A percentile compares a stretch with the other conserved stretches of the same genome.
phyloP scores from a whole-genome alignment of 305 asterid species.

The Fraxinus platypoda region DNA sequence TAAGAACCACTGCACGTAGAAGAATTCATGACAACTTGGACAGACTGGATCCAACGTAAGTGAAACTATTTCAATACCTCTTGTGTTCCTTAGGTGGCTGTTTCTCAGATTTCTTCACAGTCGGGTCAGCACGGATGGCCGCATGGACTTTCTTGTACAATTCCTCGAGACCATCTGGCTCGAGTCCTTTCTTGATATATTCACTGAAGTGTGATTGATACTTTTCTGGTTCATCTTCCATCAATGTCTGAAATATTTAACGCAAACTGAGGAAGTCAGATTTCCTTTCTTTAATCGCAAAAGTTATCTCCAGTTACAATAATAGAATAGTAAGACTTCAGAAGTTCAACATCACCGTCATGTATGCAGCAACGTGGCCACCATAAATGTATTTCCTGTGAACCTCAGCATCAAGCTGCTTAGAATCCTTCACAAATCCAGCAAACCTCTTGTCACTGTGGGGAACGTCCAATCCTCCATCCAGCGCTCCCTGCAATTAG shows the following conservation, averaged over 20 bases:
- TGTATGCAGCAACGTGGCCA: conserved; percentile 62
- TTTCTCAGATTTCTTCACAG: conserved; percentile 44
- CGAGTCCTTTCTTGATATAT: conserved; percentile 49
- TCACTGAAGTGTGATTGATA: conserved; percentile 46
- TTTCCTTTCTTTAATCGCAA: neutral
- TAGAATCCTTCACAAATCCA: conserved; percentile 53
- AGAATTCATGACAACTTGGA: neutral
- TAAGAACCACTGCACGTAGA: neutral
- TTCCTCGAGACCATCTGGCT: conserved; percentile 48
- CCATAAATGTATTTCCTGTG: conserved; percentile 67
- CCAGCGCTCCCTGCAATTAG: conserved; percentile 51
- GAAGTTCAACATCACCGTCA: conserved; percentile 37
- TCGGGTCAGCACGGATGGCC: conserved; percentile 62
- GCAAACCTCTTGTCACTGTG: conserved; percentile 70
- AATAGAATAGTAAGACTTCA: neutral
- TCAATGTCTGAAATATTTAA: conserved; percentile 37
- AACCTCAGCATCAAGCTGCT: conserved; percentile 60
- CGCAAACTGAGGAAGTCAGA: neutral
- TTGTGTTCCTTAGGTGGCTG: conserved; percentile 50
- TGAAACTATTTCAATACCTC: conserved; percentile 32
- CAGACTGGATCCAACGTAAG: neutral
- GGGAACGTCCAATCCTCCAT: conserved; percentile 67
- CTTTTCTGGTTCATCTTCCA: conserved; percentile 69
- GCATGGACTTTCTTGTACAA: conserved; percentile 63
- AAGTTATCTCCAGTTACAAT: neutral